Evolutionary conservation across 129 eudicot genomes (phyloP), one percentile per base, ranked within the genome.

Genomic region (Tagetes erecta): DNA sequence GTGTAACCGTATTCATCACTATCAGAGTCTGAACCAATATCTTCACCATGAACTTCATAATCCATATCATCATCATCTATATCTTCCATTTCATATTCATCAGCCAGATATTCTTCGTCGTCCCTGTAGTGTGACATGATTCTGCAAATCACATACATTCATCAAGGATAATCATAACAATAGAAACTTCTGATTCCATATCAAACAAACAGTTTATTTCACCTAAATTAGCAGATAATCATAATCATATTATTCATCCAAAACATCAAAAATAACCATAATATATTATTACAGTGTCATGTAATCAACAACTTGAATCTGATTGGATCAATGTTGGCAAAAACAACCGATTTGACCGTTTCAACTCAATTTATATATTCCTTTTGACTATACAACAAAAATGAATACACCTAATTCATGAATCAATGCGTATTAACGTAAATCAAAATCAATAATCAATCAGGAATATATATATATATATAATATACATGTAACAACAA

Each of bases 41-140:
- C 91, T 84, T 84, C 47, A 33, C 76, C 89, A 53, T 76, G 82
- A 45, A 73, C 74, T 50, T 89, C 97, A 2, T 84, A 92, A 41
- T 87, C 97, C 85, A 85, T 83, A 53, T 81, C 81, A 78, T 81
- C 81, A 78, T 85, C 96, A 73, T 91, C 92, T 31, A 84, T 70
- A 80, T 86, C 91, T 64, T 85, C 96, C 93, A 88, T 82, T 13
- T 90, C 96, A 73, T 89, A 86, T 64, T 92, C 96, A 60, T 92
- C 96, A 0, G 84, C 91, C 83, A 86, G 73, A 75, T 78, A 83
- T 34, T 89, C 91, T 56, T 87, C 81, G 60, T 85, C 89, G 40
- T 73, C 86, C 49, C 83, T 84, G 33, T 82, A 86, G 38, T 76
- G 82, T 13, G 92, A 90, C 98, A 93, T 89, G 89, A 65, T 83